Evolutionary conservation across 331 rosid genomes (phyloP), one percentile per base, ranked within the genome.

Genomic region (Malus hybrid): DNA sequence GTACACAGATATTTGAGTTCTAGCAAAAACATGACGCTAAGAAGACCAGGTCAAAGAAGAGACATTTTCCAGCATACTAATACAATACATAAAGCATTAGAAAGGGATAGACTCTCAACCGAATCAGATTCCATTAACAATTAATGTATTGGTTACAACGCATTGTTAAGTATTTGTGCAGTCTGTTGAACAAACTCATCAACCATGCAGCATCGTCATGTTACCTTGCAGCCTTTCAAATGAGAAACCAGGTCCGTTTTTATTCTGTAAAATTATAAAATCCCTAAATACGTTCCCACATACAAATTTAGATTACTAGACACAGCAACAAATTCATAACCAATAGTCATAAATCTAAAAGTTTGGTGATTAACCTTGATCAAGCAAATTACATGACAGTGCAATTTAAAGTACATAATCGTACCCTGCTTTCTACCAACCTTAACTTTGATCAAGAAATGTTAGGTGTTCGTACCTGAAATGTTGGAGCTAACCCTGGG

Each of bases 401-500:
- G 46, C 46, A 39, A 39, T 39, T 39, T 39, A 39, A 9, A 39
- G 46, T 48, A 48, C 19, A 14, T 48, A 10, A 33, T 33, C 2
- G 3, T 64, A 65, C 36, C 70, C 46, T 76, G 20, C 42, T 31
- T 63, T 31, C 4, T 31, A 7, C 5, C 12, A 31, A 28, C 68
- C 39, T 63, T 31, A 63, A 7, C 15, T 3, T 31, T 31, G 42
- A n/a, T 20, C 18, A 81, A 31, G 19, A 56, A 71, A 54, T 16
- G 6, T 7, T 11, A 11, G 29, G 50, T 78, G 27, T 59, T 39
- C 12, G 18, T 81, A 89, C 99, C 97, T 95, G 99, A 81, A 95
- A 95, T 36, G 97, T 89, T 48, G 99, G 99, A 81, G 97, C 93
- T 81, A 95, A 90, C 73, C 96, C 99, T 16, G 97, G 99, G 84